phyloP scores from a whole-genome alignment of 768 basidiomycete species.

The Boletus bicolor region DNA sequence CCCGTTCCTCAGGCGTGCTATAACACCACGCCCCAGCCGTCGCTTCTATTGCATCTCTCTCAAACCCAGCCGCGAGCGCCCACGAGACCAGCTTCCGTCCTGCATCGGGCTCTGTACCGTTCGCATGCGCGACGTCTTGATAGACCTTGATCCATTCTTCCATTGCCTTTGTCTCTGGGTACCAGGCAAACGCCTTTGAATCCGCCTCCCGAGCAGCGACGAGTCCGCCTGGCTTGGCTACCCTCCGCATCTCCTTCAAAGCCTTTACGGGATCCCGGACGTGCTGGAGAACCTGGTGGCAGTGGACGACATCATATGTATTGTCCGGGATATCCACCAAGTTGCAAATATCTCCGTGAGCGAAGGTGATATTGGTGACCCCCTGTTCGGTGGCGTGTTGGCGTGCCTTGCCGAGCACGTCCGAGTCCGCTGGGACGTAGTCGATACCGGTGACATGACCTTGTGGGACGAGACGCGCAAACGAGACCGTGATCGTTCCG shows the following conservation, averaged over 20 bases:
- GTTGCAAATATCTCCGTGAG: conserved; percentile 35
- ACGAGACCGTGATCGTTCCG: conserved; percentile 45
- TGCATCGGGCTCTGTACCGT: conserved; percentile 39
- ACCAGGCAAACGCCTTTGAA: conserved; percentile 32
- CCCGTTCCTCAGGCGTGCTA: conserved; percentile 34
- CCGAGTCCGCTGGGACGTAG: conserved; percentile 14
- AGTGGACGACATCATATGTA: conserved; percentile 48
- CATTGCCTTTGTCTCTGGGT: conserved; percentile 35
- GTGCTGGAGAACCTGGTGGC: conserved; percentile 51
- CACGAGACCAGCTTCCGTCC: conserved; percentile 38
- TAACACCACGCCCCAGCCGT: conserved; percentile 37
- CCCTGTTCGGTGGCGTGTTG: conserved; percentile 27
- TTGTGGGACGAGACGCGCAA: conserved; percentile 39
- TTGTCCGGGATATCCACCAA: conserved; percentile 36
- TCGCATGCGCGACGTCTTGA: conserved; percentile 23
- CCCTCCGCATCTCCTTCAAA: conserved; percentile 46
- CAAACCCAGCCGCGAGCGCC: conserved; percentile 38
- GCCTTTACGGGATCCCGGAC: conserved; percentile 39
- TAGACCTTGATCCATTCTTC: conserved; percentile 22
- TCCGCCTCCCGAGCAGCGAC: conserved; percentile 46
- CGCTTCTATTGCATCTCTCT: conserved; percentile 24
- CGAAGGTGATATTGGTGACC: conserved; percentile 39
- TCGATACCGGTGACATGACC: conserved; percentile 47
- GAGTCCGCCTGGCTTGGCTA: conserved; percentile 44
- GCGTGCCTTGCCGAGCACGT: conserved; percentile 36